Conservation (phyloP, 176 grass and related monocot species). For the Areca catechu region DNA sequence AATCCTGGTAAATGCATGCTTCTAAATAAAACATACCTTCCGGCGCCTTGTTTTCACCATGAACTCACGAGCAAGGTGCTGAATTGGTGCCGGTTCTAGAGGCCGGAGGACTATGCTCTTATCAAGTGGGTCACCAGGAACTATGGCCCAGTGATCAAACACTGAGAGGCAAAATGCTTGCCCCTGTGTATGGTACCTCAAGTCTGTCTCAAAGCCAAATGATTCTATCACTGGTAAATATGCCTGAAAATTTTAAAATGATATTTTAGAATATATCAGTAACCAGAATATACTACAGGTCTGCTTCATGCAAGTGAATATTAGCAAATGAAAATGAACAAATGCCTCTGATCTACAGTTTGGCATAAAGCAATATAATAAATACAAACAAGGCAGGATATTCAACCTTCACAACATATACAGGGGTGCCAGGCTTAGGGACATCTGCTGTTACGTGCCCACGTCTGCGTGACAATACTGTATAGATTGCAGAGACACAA, state of each 20-base stretch:
- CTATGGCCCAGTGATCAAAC: constrained; percentile 98
- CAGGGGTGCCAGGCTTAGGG: constrained; percentile 85
- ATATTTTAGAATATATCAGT: not conserved
- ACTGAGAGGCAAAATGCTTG: constrained; percentile 94
- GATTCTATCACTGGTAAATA: constrained; percentile 98
- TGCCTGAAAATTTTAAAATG: constrained; percentile 37
- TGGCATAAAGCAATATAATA: too few relatives aligned
- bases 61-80: constrained; percentile 94
- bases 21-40: not conserved
- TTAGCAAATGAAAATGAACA: not conserved
- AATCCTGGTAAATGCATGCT: too few relatives aligned
- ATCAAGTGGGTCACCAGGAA: constrained; percentile 93
- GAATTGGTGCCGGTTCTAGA: constrained; percentile 74
- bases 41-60: constrained; percentile 88
- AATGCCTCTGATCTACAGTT: not conserved
- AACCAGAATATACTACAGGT: not conserved
- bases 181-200: constrained; percentile 92
- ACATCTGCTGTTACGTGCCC: constrained; percentile 96
- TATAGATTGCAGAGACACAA: constrained; percentile 96
- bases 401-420: constrained; percentile 79
- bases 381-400: too few relatives aligned
- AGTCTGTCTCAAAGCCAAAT: constrained; percentile 97
- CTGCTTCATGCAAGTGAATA: too few relatives aligned
- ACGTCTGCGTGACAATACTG: constrained; percentile 72
- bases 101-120: constrained; percentile 80